A percentile compares a stretch with the other conserved stretches of the same genome.
phyloP scores from a whole-genome alignment of 2,329 filamentous ascomycete genomes.

The Fusarium sp. region DNA sequence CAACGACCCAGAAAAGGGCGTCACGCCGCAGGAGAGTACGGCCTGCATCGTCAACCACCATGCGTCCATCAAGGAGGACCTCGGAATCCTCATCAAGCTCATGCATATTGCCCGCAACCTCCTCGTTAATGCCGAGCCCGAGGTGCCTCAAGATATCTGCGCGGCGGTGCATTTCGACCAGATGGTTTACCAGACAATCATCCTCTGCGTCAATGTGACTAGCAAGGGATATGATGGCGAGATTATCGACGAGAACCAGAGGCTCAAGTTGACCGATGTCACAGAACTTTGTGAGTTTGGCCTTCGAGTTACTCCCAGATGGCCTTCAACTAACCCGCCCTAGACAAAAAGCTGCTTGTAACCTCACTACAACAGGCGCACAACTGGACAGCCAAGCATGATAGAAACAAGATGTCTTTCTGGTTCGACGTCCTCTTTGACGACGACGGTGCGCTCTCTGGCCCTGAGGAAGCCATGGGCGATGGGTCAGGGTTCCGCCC shows the following conservation, averaged over 20 bases:
- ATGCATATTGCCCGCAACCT: slow-evolving; percentile 76
- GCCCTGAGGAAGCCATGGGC: slow-evolving; percentile 64
- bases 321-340: slow-evolving; percentile 1
- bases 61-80: slow-evolving; percentile 69
- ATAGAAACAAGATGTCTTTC: slow-evolving; percentile 77
- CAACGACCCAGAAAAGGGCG: slow-evolving; percentile 66
- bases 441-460: slow-evolving; percentile 61
- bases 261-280: slow-evolving; percentile 70
- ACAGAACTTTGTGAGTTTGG: slow-evolving; percentile 71
- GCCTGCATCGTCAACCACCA: slow-evolving; percentile 73
- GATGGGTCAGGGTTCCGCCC: slow-evolving; percentile 67
- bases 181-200: slow-evolving; percentile 74
- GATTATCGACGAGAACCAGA: slow-evolving; percentile 68
- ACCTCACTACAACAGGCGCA: slow-evolving; percentile 75
- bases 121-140: slow-evolving; percentile 72
- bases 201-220: slow-evolving; percentile 74
- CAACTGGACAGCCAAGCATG: slow-evolving; percentile 77
- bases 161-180: slow-evolving; percentile 74
- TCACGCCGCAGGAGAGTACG: slow-evolving; percentile 72
- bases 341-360: slow-evolving; percentile 75
- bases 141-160: slow-evolving; percentile 74
- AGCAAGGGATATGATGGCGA: slow-evolving; percentile 76
- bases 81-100: slow-evolving; percentile 73
- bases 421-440: slow-evolving; percentile 76
- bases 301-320: not conserved